Evolutionary conservation across 306 rosid genomes (phyloP), one percentile per base, ranked within the genome.

Genomic region (Dryas octopetala): DNA sequence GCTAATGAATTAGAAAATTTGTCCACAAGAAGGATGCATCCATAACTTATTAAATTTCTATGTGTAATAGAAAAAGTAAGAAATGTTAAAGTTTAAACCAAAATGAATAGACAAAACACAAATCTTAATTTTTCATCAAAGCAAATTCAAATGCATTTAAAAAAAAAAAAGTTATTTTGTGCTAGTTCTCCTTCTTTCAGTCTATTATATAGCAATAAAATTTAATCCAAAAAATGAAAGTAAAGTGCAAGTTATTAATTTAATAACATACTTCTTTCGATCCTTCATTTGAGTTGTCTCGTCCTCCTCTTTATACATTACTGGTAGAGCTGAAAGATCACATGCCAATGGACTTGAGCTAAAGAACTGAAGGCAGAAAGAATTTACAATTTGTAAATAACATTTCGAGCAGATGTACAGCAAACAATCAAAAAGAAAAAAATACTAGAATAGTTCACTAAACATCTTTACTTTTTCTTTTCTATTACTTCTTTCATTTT

Each of bases 331-430:
- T 49, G 86, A 73, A 71, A 81, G 68, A 43, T 70, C 75, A 58
- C 90, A 83, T 41, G 90, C 77, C 79, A 71, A 77, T 17, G 88
- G 88, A 74, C 57, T 52, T 32, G 84, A 65, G 65, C 76, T 75
- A 62, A 86, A 86, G 79, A 81, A 86, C 88, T 84, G 85, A 38
- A 74, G 54, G 61, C 74, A 78, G 55, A 72, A 78, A 62, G 45
- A 70, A 48, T n/a, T 47, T 40, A 62, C 57, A 68, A 68, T 26
- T 4, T 58, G 7, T 19, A 55, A 47, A 55, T 32, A 66, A 47
- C 49, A 76, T 54, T 66, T 63, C 46, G 72, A 38, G 8, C 5
- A 6, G 74, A 67, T n/a, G 43, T 61, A 32, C 19, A 40, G 4
- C 23, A 62, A 23, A 61, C 9, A 68, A 70, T 61, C 43, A 80